Percentiles rank a stretch among this genome's conserved stretches.
Conservation (phyloP, 1,284 basidiomycete species). For the Ceratobasidium sp. region DNA sequence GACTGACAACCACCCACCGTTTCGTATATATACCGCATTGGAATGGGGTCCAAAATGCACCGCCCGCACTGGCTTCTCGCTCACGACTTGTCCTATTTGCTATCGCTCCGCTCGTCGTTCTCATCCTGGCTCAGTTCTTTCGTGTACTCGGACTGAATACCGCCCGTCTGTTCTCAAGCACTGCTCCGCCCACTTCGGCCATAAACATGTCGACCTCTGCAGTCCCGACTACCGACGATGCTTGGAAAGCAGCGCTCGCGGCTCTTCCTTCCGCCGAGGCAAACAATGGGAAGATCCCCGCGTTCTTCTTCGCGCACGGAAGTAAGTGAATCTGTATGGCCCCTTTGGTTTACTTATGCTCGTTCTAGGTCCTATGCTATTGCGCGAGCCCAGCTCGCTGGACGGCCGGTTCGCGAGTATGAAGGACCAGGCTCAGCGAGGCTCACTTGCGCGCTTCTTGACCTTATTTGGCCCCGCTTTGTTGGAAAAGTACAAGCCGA, state of each 20-base stretch:
- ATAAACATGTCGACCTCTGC: constrained; percentile 6
- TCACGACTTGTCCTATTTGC: not conserved
- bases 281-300: constrained; percentile 65
- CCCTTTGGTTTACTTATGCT: not conserved
- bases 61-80: constrained; percentile 8
- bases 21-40: not conserved
- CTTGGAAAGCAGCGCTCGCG: constrained; percentile 70
- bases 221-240: constrained; percentile 17
- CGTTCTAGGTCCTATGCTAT: constrained; percentile 36
- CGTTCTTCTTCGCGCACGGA: constrained; percentile 81
- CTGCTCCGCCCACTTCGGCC: not conserved
- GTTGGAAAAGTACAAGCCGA: constrained; percentile 75
- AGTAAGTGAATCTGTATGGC: constrained; percentile 53
- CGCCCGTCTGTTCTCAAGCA: not conserved
- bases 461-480: constrained; percentile 73
- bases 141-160: not conserved
- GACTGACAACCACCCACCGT: not conserved
- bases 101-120: not conserved
- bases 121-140: constrained; percentile 25
- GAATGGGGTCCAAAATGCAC: not conserved
- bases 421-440: constrained; percentile 59
- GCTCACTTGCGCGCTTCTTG: constrained; percentile 70
- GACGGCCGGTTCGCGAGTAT: constrained; percentile 51
- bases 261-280: constrained; percentile 66
- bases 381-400: not conserved